A percentile compares a stretch with the other conserved stretches of the same genome.
These are phyloP conservation scores for Leishmania guyanensis DNA, from an alignment of 208 protist genomes.

Conservation along the genomic window DNA sequence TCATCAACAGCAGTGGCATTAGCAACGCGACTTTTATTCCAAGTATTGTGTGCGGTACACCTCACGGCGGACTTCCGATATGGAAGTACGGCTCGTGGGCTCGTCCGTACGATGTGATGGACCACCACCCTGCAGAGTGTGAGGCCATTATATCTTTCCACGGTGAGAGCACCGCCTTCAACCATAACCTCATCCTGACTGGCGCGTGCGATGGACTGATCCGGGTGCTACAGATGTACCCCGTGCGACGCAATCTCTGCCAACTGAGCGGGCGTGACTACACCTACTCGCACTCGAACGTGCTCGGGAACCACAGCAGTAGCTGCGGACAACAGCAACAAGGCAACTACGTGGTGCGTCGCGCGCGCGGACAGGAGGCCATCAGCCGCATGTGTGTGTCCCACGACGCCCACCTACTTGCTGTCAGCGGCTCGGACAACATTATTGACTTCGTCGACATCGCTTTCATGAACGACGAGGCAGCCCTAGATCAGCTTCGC, in stretches of 20 bases:
- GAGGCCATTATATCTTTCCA: constrained; percentile 88
- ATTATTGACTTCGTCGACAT: constrained; percentile 92
- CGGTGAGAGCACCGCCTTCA: constrained; percentile 78
- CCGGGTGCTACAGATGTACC: constrained; percentile 89
- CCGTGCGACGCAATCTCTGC: constrained; percentile 82
- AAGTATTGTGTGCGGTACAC: constrained; percentile 87
- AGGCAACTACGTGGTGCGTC: constrained; percentile 48
- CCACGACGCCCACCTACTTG: constrained; percentile 72
- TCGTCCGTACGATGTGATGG: constrained; percentile 81
- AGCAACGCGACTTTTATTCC: constrained; percentile 81
- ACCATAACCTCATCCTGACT: constrained; percentile 89
- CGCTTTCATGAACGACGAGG: constrained; percentile 80
- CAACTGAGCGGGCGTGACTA: constrained; percentile 89
- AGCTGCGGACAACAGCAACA: constrained; percentile 32
- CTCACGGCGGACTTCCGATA: constrained; percentile 71
- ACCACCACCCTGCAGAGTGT: constrained; percentile 82
- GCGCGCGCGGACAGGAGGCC: constrained; percentile 63
- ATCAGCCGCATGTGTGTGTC: constrained; percentile 82
- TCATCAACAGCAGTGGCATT: constrained; percentile 81
- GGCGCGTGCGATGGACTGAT: constrained; percentile 88
- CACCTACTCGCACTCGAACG: constrained; percentile 74
- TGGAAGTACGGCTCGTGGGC: constrained; percentile 92
- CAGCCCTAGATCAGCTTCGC: constrained; percentile 72
- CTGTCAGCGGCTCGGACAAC: constrained; percentile 76
- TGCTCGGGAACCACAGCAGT: constrained; percentile 30